These are phyloP conservation scores for Acacia pycnantha DNA, from an alignment of 331 rosid species.

Conservation along the genomic window DNA sequence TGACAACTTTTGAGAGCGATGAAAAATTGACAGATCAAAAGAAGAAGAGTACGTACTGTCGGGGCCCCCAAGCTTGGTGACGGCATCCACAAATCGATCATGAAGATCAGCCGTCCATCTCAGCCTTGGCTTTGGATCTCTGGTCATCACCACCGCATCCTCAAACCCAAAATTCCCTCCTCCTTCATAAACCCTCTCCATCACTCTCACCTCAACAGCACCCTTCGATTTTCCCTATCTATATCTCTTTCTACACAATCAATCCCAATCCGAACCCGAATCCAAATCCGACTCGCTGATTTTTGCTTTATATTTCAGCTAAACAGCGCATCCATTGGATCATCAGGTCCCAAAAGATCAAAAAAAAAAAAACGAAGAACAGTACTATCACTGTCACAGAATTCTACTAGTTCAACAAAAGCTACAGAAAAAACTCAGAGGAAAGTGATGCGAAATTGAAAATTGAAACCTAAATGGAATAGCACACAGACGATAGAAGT, in stretches of 20 bases:
- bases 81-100: slow-evolving; percentile 85
- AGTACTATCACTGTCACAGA: background rate
- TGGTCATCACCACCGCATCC: slow-evolving; percentile 75
- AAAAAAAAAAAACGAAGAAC: background rate
- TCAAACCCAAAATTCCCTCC: slow-evolving; percentile 40
- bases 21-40: background rate
- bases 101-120: slow-evolving; percentile 97
- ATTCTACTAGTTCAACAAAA: background rate
- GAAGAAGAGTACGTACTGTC: slow-evolving; percentile 51
- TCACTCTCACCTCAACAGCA: slow-evolving; percentile 13
- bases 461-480: background rate
- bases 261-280: background rate
- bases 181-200: slow-evolving; percentile 44
- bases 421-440: background rate
- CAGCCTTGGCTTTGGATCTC: slow-evolving; percentile 91
- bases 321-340: slow-evolving; percentile 15
- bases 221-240: background rate
- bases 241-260: background rate
- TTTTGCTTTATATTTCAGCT: slow-evolving; percentile 22
- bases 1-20: background rate
- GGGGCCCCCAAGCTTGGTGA: slow-evolving; percentile 97
- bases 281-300: slow-evolving; percentile 25
- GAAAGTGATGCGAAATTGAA: background rate
- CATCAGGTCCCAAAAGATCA: background rate
- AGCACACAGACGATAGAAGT: background rate